phyloP scores from a whole-genome alignment of 805 yeast species.

The Candida manassasensis region DNA sequence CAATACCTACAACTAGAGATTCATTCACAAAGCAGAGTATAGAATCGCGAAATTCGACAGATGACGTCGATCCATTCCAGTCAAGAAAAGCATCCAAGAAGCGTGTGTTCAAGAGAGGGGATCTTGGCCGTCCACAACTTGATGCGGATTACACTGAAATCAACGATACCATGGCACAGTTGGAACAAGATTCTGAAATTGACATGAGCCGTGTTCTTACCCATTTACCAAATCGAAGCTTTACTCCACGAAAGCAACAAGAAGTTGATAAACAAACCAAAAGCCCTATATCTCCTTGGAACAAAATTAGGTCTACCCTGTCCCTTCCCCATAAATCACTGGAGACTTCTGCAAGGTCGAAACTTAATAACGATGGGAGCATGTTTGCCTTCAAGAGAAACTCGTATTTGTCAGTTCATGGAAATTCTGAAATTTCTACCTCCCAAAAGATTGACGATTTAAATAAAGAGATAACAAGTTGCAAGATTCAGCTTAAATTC shows the following conservation, averaged over 20 bases:
- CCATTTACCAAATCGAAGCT: not conserved
- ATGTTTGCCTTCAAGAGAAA: not conserved
- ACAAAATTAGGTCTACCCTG: not conserved
- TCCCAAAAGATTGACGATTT: conserved; percentile 21
- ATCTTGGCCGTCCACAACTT: too few species aligned
- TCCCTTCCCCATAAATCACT: not conserved
- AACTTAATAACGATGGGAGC: not conserved
- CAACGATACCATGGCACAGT: conserved; percentile 17
- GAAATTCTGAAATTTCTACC: not conserved
- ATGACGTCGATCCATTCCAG: too few species aligned
- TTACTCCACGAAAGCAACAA: not conserved
- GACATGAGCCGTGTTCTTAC: too few species aligned
- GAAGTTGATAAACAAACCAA: conserved; percentile 4
- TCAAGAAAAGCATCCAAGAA: too few species aligned
- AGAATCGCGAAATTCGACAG: too few species aligned
- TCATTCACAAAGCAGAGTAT: too few species aligned
- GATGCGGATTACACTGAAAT: conserved; percentile 7
- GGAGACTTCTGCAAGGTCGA: too few species aligned
- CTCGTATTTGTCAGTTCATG: not conserved
- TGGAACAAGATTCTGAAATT: conserved; percentile 16
- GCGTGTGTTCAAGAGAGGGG: too few species aligned
- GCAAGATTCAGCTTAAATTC: conserved; percentile 34
- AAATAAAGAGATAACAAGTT: conserved; percentile 33
- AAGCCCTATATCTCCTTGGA: conserved; percentile 1
- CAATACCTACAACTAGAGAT: too few species aligned